Percentiles rank a stretch among this genome's conserved stretches.
phyloP scores from a whole-genome alignment of 768 basidiomycete genomes.

The Lyophyllum shimeji region DNA sequence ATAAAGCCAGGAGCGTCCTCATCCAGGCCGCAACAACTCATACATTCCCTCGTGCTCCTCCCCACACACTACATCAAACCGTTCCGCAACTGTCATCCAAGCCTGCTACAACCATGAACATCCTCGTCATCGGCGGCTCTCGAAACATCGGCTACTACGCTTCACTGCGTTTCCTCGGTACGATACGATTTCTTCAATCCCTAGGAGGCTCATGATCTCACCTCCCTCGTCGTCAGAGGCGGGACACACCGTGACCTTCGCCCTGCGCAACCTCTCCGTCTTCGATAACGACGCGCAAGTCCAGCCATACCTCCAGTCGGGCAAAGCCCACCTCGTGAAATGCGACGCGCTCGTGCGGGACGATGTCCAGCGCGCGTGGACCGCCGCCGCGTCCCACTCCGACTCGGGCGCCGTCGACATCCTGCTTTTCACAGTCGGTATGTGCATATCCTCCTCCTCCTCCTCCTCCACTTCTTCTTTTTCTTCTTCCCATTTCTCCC shows the following conservation, averaged over 20 bases:
- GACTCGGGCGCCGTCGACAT: slow-evolving; percentile 41
- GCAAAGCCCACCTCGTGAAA: slow-evolving; percentile 52
- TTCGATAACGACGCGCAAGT: slow-evolving; percentile 57
- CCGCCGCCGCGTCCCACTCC: slow-evolving; percentile 33
- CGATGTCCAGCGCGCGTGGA: slow-evolving; percentile 56
- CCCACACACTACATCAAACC: too few relatives aligned
- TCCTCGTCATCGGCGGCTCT: slow-evolving; percentile 50
- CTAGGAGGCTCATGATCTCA: neutral
- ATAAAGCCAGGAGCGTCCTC: too few relatives aligned
- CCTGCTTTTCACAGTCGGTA: slow-evolving; percentile 63
- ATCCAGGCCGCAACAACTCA: too few relatives aligned
- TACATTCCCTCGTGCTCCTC: too few relatives aligned
- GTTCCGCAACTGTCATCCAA: too few relatives aligned
- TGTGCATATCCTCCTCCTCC: slow-evolving; percentile 12
- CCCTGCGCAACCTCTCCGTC: slow-evolving; percentile 50
- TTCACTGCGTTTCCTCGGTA: slow-evolving; percentile 46
- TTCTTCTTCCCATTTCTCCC: neutral
- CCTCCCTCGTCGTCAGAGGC: slow-evolving; percentile 32
- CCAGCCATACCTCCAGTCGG: slow-evolving; percentile 46
- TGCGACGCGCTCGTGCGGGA: slow-evolving; percentile 59
- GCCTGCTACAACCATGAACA: slow-evolving; percentile 27
- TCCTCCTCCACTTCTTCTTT: too few relatives aligned
- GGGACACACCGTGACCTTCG: slow-evolving; percentile 63
- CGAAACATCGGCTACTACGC: slow-evolving; percentile 55
- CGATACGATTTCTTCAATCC: slow-evolving; percentile 6